Base-by-base conservation (phyloP, 2,329 filamentous ascomycete genomes). In the Trichoderma koningiopsis region DNA sequence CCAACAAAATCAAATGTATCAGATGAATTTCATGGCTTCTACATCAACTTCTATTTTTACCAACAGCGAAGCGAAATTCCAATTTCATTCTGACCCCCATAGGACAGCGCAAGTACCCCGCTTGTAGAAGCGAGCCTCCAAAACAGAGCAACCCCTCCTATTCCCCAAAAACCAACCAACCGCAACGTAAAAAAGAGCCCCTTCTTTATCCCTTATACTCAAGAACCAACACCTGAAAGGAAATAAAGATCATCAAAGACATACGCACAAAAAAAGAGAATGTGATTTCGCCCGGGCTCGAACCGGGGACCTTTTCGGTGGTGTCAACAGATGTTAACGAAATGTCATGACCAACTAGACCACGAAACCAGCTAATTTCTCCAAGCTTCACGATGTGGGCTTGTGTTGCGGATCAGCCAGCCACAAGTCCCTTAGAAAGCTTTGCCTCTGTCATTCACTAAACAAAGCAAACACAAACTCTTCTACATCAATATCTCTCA, bases 241-340 rank as follows among this genome's bases (percentile, higher is more conserved):
- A n/a, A n/a, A n/a, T n/a, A n/a, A n/a, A n/a, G n/a, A n/a, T n/a
- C n/a, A n/a, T n/a, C 27, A 27, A 27, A 27, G 27, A 27, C 4
- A 27, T 27, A 27, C 27, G 27, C 27, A 4, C 27, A 27, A 27
- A 27, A 27, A 56, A 19, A 52, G 61, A 70, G 43, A 70, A 13
- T n/a, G 13, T 70, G 68, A 67, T 70, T 8, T 67, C 68, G 68
- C 68, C 68, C 68, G 68, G 68, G 68, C 68, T 70, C 68, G 68
- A 70, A 70, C 68, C 68, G 68, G 68, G 68, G 68, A 70, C 68
- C 68, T 70, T 70, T 67, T 70, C 68, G 68, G 68, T 70, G 67
- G 67, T 33, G 67, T 69, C 59, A 69, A 69, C 67, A 53, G 56
- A 64, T 69, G 68, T 70, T 66, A 70, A 67, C 68, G 68, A 70